phyloP scores from a whole-genome alignment of 768 basidiomycete species.

The Tricholoma saponaceum region DNA sequence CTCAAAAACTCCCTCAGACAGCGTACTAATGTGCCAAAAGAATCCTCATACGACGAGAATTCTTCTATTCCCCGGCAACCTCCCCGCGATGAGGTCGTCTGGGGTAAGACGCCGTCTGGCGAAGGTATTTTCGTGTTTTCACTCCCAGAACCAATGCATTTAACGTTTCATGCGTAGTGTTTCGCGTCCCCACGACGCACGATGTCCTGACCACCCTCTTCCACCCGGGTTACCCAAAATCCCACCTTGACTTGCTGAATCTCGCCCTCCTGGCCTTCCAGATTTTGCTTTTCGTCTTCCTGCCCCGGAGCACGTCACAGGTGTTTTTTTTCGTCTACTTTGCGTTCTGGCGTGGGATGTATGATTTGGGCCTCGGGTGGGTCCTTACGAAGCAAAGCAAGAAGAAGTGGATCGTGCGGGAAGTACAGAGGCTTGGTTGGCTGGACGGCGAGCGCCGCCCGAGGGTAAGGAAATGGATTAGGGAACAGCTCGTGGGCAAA shows the following conservation, averaged over 20 bases:
- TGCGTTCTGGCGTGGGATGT: slow-evolving; percentile 87
- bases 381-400: slow-evolving; percentile 94
- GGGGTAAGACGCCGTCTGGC: slow-evolving; percentile 83
- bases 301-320: slow-evolving; percentile 53
- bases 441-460: slow-evolving; percentile 72
- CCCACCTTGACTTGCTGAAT: slow-evolving; percentile 84
- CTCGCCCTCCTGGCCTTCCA: slow-evolving; percentile 77
- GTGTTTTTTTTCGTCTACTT: slow-evolving; percentile 88
- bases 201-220: slow-evolving; percentile 85
- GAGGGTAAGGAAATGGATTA: slow-evolving; percentile 73
- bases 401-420: slow-evolving; percentile 86
- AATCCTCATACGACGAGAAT: slow-evolving; percentile 5
- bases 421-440: slow-evolving; percentile 80
- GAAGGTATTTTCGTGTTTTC: slow-evolving; percentile 48
- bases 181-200: slow-evolving; percentile 89
- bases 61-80: slow-evolving; percentile 7
- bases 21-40: slow-evolving; percentile 19
- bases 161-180: slow-evolving; percentile 49
- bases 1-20: slow-evolving; percentile 30
- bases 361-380: slow-evolving; percentile 93
- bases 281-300: slow-evolving; percentile 60
- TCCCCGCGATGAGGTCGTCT: slow-evolving; percentile 59
- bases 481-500: slow-evolving; percentile 80
- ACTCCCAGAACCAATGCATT: background rate
- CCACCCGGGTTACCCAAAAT: slow-evolving; percentile 79